Base-by-base conservation (phyloP, 768 basidiomycete genomes). In the Hericium coralloides region DNA sequence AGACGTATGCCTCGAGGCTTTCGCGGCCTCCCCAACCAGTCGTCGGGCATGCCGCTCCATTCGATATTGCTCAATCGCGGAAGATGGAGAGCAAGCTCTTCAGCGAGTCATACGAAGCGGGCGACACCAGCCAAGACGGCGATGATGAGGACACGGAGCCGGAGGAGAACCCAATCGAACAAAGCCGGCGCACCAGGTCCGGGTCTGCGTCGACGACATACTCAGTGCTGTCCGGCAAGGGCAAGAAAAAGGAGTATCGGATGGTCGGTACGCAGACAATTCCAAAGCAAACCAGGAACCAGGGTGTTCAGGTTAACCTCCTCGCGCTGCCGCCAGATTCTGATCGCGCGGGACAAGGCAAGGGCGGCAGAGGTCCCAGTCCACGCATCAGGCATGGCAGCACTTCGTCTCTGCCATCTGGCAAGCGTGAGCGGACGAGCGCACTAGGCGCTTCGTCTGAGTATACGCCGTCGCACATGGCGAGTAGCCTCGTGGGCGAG, bases 41-140 rank as follows among this genome's bases (percentile, higher is more conserved):
- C 69, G 73, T 20, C 65, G 67, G 79, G 50, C 72, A 74, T 4
- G 76, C 76, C 5, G 79, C 84, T 50, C 73, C 78, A 7, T 80
- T 79, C 57, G 79, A 78, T 52, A 77, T 76, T 39, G 72, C 64
- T 38, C 66, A 64, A 37, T 67, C 66, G 66, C 61, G 66, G 49
- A 58, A 63, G 60, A 63, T 64, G 63, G 65, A 68, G 52, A 68
- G 74, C 63, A 64, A 69, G 60, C 65, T 68, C 8, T 62, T 72
- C 65, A 66, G 67, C 55, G 80, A 79, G 77, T 79, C 80, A 49
- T 81, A 82, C 22, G 73, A 72, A 60, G 70, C 73, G 20, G 89
- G 90, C 63, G 83, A 76, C 14, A 84, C 80, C 63, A 92, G 91
- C 66, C 80, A 82, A 58, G 90, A 92, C 67, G 91, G 86, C 4